phyloP scores from a whole-genome alignment of 2,329 filamentous ascomycete species.

The Exophiala dermatitidis region DNA sequence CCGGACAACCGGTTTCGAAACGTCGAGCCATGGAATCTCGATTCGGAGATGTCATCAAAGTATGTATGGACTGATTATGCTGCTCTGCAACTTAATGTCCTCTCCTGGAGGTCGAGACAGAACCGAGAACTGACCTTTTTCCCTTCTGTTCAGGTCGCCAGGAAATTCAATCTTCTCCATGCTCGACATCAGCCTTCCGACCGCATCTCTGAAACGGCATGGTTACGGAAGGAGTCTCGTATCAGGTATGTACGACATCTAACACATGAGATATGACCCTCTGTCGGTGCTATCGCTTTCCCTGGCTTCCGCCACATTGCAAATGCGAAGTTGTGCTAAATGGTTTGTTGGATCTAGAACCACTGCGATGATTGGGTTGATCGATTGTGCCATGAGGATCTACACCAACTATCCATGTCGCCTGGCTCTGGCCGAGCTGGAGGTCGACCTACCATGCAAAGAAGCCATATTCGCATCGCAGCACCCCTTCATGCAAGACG shows the following conservation, averaged over 20 bases:
- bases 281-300: too few relatives aligned
- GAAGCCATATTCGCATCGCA: slow-evolving; percentile 36
- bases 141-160: slow-evolving; percentile 31
- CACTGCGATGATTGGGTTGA: slow-evolving; percentile 35
- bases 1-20: slow-evolving; percentile 34
- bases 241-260: slow-evolving; percentile 33
- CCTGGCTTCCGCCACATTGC: neutral
- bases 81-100: too few relatives aligned
- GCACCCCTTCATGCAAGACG: slow-evolving; percentile 39
- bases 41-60: slow-evolving; percentile 39
- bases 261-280: too few relatives aligned
- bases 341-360: slow-evolving; percentile 28
- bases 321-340: neutral
- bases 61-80: slow-evolving; percentile 19
- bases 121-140: neutral
- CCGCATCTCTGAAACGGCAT: slow-evolving; percentile 33
- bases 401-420: slow-evolving; percentile 42
- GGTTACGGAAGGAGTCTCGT: slow-evolving; percentile 41
- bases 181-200: slow-evolving; percentile 36
- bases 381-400: slow-evolving; percentile 42
- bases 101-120: too few relatives aligned
- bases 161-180: slow-evolving; percentile 35
- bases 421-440: slow-evolving; percentile 35
- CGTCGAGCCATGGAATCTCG: slow-evolving; percentile 39
- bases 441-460: slow-evolving; percentile 40